These are phyloP conservation scores for Aspergillus egyptiacus DNA, from an alignment of 495 filamentous ascomycete species.

Conservation along the genomic window DNA sequence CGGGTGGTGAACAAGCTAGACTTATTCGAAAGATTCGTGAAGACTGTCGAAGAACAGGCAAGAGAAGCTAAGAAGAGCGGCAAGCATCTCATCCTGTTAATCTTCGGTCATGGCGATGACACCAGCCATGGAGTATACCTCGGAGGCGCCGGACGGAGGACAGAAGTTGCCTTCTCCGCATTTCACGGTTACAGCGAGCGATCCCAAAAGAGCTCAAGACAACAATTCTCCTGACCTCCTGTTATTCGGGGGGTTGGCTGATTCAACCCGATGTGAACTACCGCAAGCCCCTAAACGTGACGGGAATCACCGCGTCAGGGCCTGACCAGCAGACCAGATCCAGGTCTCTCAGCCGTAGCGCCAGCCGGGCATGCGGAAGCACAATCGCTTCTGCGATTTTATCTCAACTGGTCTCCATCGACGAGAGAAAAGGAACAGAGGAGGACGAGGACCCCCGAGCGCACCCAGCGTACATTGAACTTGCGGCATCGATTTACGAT, in stretches of 20 bases:
- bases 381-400: conserved; percentile 9
- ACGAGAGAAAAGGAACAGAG: too few relatives aligned
- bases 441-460: too few relatives aligned
- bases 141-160: too few relatives aligned
- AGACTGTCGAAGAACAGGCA: neutral
- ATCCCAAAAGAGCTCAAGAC: too few relatives aligned
- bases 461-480: neutral
- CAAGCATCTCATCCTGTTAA: neutral
- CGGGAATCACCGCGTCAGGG: conserved; percentile 1
- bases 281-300: conserved; percentile 7
- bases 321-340: conserved; percentile 2
- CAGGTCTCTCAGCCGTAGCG: conserved; percentile 9
- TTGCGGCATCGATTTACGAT: neutral
- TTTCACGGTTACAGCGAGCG: too few relatives aligned
- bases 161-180: too few relatives aligned
- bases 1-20: neutral
- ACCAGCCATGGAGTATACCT: too few relatives aligned
- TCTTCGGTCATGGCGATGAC: conserved; percentile 5
- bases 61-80: neutral
- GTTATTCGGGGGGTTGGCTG: conserved; percentile 11
- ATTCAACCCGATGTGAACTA: conserved; percentile 4
- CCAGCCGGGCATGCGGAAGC: conserved; percentile 10
- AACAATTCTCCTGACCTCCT: conserved; percentile 11
- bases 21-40: neutral
- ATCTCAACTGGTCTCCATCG: too few relatives aligned